Base-by-base conservation (phyloP, 225 moss, liverwort and hornwort species). In the Antitrichia curtipendula region DNA sequence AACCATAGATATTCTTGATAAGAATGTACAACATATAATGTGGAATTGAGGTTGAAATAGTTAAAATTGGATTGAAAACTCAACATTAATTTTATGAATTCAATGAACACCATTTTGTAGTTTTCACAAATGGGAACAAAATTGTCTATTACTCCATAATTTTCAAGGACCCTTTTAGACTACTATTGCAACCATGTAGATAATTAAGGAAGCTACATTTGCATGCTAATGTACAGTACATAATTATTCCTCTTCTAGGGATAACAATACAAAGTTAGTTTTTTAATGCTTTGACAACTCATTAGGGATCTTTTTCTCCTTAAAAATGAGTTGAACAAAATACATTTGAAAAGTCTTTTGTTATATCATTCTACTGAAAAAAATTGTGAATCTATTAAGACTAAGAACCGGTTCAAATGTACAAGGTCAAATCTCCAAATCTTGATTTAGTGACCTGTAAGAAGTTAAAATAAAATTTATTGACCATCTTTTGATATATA, bases 321-420 rank as follows among this genome's bases (percentile, higher is more conserved):
- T 3, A 13, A 12, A 50, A 50, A 21, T 50, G 20, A 32, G 2
- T 12, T 20, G 32, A 74, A 74, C 12, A 32, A 50, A 75, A 8
- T 13, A 5, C 13, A 50, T 20, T 49, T 13, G 12, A 50, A 32
- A 32, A 50, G 21, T 13, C 12, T 0, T 34, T 50, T 21, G 3
- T 21, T 34, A 34, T 47, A 3, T 34, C 13, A 21, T 34, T 34
- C 1, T 74, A 4, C 34, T 34, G 2, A 10, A 75, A 75, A 47
- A 52, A 34, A 34, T 34, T 34, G 5, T 21, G 3, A 34, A 52
- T 75, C 1, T 50, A 0, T 12, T 12, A 19, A 21, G 8, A 21
- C 8, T 20, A 34, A 12, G 1, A 1, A 13, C 1, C 0, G 0
- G 0, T 50, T 32, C n/a, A n/a, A n/a, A n/a, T n/a, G n/a, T n/a